Base-by-base conservation (phyloP, 305 asterid species). In the Fraxinus xanthoxyloides region DNA sequence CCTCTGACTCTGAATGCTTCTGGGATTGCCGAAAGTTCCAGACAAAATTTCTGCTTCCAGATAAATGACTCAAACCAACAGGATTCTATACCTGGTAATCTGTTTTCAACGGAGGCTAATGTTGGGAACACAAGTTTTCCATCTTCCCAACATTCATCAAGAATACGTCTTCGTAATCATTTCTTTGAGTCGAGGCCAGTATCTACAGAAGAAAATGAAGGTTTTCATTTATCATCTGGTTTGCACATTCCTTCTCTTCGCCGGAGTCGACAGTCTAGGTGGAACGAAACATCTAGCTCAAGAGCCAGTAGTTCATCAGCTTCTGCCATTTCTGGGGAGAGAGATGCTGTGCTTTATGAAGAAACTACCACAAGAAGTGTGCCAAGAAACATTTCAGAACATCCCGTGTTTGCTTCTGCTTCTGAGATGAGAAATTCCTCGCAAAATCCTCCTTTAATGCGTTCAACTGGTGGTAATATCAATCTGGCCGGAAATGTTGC, bases 311-410 rank as follows among this genome's bases (percentile, higher is more conserved):
- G 84, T 51, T 73, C 92, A 17, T 79, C 89, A 4, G 75, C 87
- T 79, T 82, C 81, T 76, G 82, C 84, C 30, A 34, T 82, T 84
- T 70, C 94, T 51, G 85, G 76, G 23, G 89, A 86, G 69, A 88
- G 88, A 84, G 85, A 84, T 48, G 59, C 59, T 79, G 80, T 84
- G 36, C 86, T 84, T 75, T 84, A 77, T 79, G 96, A 84, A 75
- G 88, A 79, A 77, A 85, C 93, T 40, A 67, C 79, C 30, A 54
- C 88, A 43, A 82, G 92, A 80, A 87, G 86, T 78, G 80, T 86
- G 69, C 92, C 92, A 1, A 88, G 97, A 84, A 91, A 87, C 91
- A 89, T 90, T 40, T 88, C 92, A 4, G 97, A 94, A 80, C 94
- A 90, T 86, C 95, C 97, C 21, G 76, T 93, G 83, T 90, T 93